Conservation (phyloP, 306 rosid species). For the Lotus japonicus region DNA sequence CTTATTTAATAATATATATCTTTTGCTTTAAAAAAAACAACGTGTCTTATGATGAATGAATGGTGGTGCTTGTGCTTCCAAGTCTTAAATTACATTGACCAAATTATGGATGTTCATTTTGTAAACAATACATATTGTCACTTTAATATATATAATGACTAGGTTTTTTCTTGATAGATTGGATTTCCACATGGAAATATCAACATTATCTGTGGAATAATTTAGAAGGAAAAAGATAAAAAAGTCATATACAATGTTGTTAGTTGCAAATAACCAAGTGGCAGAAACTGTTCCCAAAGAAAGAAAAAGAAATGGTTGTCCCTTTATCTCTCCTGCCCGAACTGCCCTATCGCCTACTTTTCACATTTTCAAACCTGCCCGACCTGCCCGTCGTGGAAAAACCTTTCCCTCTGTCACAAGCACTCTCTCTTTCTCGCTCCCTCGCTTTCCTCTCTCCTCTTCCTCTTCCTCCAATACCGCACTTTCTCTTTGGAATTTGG, state of each 20-base stretch:
- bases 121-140: neutral
- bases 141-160: too few species aligned
- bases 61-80: neutral
- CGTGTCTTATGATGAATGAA: neutral
- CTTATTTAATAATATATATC: too few species aligned
- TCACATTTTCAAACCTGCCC: conserved; percentile 31
- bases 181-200: conserved; percentile 18
- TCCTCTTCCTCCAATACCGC: neutral
- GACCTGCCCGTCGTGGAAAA: conserved; percentile 31
- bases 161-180: too few species aligned
- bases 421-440: conserved; percentile 39
- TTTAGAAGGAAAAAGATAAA: neutral
- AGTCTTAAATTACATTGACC: neutral
- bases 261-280: conserved; percentile 23
- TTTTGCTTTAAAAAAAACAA: neutral
- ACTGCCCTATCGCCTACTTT: conserved; percentile 19
- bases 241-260: conserved; percentile 15
- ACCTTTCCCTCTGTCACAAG: conserved; percentile 29
- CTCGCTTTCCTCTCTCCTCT: conserved; percentile 20
- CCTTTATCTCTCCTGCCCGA: conserved; percentile 35
- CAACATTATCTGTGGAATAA: conserved; percentile 22
- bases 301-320: conserved; percentile 20
- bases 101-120: neutral
- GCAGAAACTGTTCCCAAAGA: conserved; percentile 11
- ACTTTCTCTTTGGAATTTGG: conserved; percentile 25